These are phyloP conservation scores for Diaporthe batatas DNA, from an alignment of 2,329 filamentous ascomycete species.

Conservation along the genomic window DNA sequence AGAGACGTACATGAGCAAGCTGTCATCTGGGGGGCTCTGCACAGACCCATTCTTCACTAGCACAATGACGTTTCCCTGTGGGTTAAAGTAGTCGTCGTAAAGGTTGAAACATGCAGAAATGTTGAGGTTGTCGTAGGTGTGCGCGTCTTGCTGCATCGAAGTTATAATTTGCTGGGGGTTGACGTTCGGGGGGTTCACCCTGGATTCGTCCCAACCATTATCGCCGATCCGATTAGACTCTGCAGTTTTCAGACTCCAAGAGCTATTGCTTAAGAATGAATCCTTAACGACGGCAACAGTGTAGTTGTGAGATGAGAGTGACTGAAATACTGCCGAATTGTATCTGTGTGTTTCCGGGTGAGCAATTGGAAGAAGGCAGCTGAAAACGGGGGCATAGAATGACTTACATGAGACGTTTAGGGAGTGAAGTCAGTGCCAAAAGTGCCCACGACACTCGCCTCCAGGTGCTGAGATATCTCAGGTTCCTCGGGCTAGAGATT, in stretches of 20 bases:
- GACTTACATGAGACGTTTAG: conserved; percentile 43
- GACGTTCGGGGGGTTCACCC: not conserved
- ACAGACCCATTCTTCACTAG: not conserved
- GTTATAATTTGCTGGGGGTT: not conserved
- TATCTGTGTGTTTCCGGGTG: not conserved
- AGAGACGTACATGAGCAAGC: conserved; percentile 12
- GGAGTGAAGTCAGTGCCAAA: conserved; percentile 42
- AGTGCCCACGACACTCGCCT: conserved; percentile 37
- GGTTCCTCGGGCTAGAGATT: conserved; percentile 39
- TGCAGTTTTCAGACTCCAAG: not conserved
- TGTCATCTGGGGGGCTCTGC: not conserved
- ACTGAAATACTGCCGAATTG: conserved; percentile 43
- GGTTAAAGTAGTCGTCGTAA: not conserved
- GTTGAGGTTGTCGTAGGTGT: not conserved
- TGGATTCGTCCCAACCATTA: not conserved
- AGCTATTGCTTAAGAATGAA: conserved; percentile 1
- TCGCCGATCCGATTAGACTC: not conserved
- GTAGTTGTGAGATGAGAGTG: conserved; percentile 40
- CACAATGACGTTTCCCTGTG: not conserved
- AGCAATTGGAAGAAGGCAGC: not conserved
- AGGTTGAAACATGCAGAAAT: not conserved
- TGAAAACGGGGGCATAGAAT: not conserved
- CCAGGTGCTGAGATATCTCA: conserved; percentile 35
- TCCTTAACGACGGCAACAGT: conserved; percentile 22
- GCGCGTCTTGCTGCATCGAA: not conserved